Evolutionary conservation across 1,139 yeast species (phyloP).

Genomic region (Kurtzmaniella quercitrusa): DNA sequence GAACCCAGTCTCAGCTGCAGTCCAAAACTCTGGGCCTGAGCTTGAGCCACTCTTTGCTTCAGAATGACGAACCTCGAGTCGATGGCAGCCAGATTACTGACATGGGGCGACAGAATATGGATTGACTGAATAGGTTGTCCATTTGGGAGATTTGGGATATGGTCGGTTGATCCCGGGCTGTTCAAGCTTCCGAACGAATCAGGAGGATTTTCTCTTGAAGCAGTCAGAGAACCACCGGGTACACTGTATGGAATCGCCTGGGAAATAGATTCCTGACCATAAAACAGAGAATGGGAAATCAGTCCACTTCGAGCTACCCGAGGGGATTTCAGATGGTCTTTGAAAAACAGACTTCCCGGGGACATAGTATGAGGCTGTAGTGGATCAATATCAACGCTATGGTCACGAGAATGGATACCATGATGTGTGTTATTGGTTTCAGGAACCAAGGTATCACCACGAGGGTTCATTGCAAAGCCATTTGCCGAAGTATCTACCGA

Average conservation of each 20-base stretch:
- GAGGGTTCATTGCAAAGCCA: conserved; percentile 4
- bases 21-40: conserved; percentile 25
- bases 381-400: background rate
- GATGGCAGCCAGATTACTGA: conserved; percentile 42
- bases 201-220: background rate
- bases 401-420: background rate
- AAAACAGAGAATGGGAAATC: conserved; percentile 39
- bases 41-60: conserved; percentile 59
- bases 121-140: conserved; percentile 58
- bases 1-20: conserved; percentile 37
- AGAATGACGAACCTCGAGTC: conserved; percentile 74
- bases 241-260: conserved; percentile 69
- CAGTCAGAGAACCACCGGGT: conserved; percentile 50
- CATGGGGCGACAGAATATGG: conserved; percentile 68
- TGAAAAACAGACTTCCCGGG: conserved; percentile 2
- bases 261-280: conserved; percentile 48
- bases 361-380: background rate
- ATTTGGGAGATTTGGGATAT: conserved; percentile 45
- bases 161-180: conserved; percentile 12
- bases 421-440: background rate
- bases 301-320: conserved; percentile 43
- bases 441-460: background rate
- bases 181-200: background rate
- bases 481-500: conserved; percentile 4
- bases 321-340: conserved; percentile 18